Base-by-base conservation (phyloP, 768 basidiomycete genomes). In the Amanita pallidorosea region DNA sequence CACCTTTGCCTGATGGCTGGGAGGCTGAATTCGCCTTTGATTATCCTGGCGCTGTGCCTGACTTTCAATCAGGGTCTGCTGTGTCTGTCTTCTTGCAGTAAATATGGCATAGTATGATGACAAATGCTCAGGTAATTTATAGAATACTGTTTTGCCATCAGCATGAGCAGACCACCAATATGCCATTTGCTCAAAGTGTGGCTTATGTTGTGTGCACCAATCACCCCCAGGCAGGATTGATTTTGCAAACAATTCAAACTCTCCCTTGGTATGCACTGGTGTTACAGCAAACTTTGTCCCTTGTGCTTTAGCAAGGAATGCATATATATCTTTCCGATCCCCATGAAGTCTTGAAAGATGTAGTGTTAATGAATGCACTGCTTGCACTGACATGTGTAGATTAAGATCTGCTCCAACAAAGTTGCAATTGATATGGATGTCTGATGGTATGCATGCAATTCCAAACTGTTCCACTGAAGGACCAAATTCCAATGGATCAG, bases 371-470 rank as follows among this genome's bases (percentile, higher is more conserved):
- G 25, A 27, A 5, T 27, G 25, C 6, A 27, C 25, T 27, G 6
- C 4, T 27, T 27, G 25, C 6, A 27, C 25, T 27, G 25, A 7
- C 7, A 1, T 27, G 3, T 27, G 25, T 27, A 27, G 25, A 27
- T 27, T 27, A 27, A 27, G 25, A 27, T 27, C 25, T 27, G 25
- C 25, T 27, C 25, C 25, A 27, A 27, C 25, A 27, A 53, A 33
- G 33, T 35, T 12, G 41, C 40, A 41, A 12, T 41, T 23, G 33
- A 42, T 44, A 17, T 34, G 22, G 18, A 29, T 48, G 29, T 54
- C 20, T 40, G 45, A n/a, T 44, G 57, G 55, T 11, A 58, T 58
- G 20, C 22, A 13, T 25, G 55, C 22, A 45, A 56, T 58, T 5
- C 57, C 57, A 56, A 56, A 58, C 34, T 54, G 25, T 27, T 27